Conservation (phyloP, 345 rosid genomes). For the Barbarea vulgaris region DNA sequence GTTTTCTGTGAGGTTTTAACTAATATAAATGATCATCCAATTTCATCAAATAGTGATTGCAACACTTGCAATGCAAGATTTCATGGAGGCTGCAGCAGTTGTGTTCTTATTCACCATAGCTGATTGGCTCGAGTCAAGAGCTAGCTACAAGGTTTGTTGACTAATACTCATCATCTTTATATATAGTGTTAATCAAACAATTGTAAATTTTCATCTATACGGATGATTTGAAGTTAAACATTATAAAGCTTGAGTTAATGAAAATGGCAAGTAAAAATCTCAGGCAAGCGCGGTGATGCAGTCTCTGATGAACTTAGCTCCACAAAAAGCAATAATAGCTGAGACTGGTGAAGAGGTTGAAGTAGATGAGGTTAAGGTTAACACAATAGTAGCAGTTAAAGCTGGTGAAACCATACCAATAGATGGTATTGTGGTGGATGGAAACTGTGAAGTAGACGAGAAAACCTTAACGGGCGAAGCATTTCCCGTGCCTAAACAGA, state of each 20-base stretch:
- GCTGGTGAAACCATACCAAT: conserved; percentile 85
- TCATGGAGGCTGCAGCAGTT: conserved; percentile 76
- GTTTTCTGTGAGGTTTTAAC: not conserved
- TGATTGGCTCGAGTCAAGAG: conserved; percentile 90
- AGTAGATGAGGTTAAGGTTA: conserved; percentile 64
- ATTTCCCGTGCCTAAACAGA: conserved; percentile 74
- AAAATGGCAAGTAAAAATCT: not conserved
- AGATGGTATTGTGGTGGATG: conserved; percentile 86
- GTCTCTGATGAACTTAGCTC: conserved; percentile 76
- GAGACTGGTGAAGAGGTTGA: conserved; percentile 89
- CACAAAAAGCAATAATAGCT: conserved; percentile 76
- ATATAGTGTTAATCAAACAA: not conserved
- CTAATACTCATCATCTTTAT: not conserved
- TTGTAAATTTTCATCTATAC: not conserved
- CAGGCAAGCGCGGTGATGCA: conserved; percentile 92
- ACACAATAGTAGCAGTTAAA: conserved; percentile 73
- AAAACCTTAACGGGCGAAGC: conserved; percentile 90
- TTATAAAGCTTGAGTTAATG: not conserved
- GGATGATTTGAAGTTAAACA: not conserved
- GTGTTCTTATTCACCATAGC: conserved; percentile 85
- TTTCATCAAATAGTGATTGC: conserved; percentile 59
- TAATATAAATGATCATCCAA: not conserved
- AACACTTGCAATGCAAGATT: conserved; percentile 79
- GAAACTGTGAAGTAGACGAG: conserved; percentile 91
- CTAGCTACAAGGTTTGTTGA: conserved; percentile 77